phyloP scores from a whole-genome alignment of 371 early-diverging fungal genomes.

The Coemansia sp. region DNA sequence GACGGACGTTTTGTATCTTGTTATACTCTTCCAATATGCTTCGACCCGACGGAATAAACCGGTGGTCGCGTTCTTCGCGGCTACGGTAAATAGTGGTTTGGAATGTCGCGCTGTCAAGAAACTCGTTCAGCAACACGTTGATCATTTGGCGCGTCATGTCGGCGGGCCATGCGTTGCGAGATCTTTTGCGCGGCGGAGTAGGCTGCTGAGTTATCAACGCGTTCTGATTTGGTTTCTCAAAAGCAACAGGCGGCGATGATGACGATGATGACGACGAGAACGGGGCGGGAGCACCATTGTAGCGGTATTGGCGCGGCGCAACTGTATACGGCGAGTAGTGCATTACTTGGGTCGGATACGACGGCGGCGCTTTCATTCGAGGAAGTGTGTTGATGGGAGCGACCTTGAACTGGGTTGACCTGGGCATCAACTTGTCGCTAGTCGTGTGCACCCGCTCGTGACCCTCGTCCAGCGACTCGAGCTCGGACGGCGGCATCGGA shows the following conservation, averaged over 20 bases:
- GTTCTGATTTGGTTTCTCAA: background rate
- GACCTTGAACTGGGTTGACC: background rate
- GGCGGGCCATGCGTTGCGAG: constrained; percentile 42
- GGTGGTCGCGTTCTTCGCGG: constrained; percentile 44
- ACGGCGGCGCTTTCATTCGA: background rate
- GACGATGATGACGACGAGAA: constrained; percentile 3
- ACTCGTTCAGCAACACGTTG: constrained; percentile 45
- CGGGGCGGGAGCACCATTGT: background rate
- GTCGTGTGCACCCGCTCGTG: constrained; percentile 1
- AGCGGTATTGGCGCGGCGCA: background rate
- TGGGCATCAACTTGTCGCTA: background rate
- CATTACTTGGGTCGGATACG: background rate
- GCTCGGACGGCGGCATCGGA: background rate
- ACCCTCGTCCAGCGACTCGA: background rate
- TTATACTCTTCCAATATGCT: constrained; percentile 44
- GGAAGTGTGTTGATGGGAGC: background rate
- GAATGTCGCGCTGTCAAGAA: constrained; percentile 27
- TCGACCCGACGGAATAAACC: constrained; percentile 31
- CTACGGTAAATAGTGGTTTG: constrained; percentile 45
- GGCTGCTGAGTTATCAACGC: background rate
- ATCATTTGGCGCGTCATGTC: constrained; percentile 42
- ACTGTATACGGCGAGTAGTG: background rate
- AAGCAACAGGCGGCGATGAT: background rate
- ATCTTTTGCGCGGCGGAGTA: constrained; percentile 25
- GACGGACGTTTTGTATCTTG: constrained; percentile 42